Evolutionary conservation across 331 rosid species (phyloP).

Genomic region (Quercus phellos): DNA sequence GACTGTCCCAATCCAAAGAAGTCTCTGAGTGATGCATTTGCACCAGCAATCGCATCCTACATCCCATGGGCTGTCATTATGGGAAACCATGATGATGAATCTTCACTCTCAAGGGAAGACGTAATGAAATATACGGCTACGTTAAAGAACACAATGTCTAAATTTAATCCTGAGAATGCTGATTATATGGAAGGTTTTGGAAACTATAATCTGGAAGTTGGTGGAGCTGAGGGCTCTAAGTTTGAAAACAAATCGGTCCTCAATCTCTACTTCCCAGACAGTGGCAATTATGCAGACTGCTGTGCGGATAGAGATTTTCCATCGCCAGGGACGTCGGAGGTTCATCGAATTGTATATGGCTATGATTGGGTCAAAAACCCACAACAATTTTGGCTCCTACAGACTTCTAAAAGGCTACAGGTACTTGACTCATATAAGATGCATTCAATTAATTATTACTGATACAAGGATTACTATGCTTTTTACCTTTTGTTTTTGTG

Average conservation of each 20-base stretch:
- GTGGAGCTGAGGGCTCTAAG: slow-evolving; percentile 59
- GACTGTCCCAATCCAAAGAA: slow-evolving; percentile 51
- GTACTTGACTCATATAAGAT: slow-evolving; percentile 20
- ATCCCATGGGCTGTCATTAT: slow-evolving; percentile 78
- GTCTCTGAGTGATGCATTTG: slow-evolving; percentile 63
- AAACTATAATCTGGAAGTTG: slow-evolving; percentile 68
- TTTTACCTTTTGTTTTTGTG: no score
- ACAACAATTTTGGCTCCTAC: slow-evolving; percentile 71
- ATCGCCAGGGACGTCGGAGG: no score
- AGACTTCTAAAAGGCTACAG: slow-evolving; percentile 54
- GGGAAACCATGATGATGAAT: slow-evolving; percentile 93
- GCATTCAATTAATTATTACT: background rate
- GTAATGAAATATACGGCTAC: slow-evolving; percentile 67
- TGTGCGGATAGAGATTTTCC: no score
- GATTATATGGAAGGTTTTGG: slow-evolving; percentile 66
- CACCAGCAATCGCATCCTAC: slow-evolving; percentile 64
- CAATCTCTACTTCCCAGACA: slow-evolving; percentile 80
- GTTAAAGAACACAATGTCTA: slow-evolving; percentile 61
- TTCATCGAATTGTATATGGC: slow-evolving; percentile 10
- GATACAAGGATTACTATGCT: no score
- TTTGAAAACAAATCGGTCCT: slow-evolving; percentile 69
- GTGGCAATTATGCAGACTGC: slow-evolving; percentile 57
- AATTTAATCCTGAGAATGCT: slow-evolving; percentile 51
- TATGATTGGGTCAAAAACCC: slow-evolving; percentile 84
- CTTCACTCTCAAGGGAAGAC: slow-evolving; percentile 72